Evolutionary conservation across 208 protist genomes (phyloP), one percentile per base, ranked within the genome.

Genomic region (Phytomonas sp.): DNA sequence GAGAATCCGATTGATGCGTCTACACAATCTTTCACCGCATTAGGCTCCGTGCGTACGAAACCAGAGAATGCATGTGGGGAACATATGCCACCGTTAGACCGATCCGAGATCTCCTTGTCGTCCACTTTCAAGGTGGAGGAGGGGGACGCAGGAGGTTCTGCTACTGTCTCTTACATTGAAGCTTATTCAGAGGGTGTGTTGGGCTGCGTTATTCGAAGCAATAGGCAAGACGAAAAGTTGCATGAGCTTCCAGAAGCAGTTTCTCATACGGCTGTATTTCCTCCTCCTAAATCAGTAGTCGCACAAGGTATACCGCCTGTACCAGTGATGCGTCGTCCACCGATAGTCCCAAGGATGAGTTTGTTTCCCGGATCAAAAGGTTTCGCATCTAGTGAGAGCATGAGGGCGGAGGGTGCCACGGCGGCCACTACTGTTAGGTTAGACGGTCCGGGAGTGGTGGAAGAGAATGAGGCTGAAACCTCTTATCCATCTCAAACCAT

Each of bases 261-360:
- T 56, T 6, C 46, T 23, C 20, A 26, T 20, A 23, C 11, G 20
- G 46, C 20, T 56, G 46, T 26, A 6, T 23, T 56, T 20, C 23
- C 46, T 17, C 20, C 8, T 56, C 20, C 46, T 8, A 56, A 9
- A 56, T 56, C 46, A 26, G 0, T 0, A 6, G 46, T 56, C 26
- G 1, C 20, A 26, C 1, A 6, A 6, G 20, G 17, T 26, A 23
- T 26, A 6, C 46, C 46, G 46, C 46, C 46, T 8, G 46, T 56
- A 56, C 46, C 46, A 20, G 46, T 56, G 46, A 56, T 56, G 46
- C 46, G 46, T 56, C 46, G 46, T 56, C 46, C 46, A 56, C 46
- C 46, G 20, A 56, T 56, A 6, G 46, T 26, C 46, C 46, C 46
- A 23, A 56, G 20, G 46, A 17, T 23, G 46, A 17, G 46, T 26